Conservation (phyloP, 164 flowering plant species). For the Kingdonia uniflora region DNA sequence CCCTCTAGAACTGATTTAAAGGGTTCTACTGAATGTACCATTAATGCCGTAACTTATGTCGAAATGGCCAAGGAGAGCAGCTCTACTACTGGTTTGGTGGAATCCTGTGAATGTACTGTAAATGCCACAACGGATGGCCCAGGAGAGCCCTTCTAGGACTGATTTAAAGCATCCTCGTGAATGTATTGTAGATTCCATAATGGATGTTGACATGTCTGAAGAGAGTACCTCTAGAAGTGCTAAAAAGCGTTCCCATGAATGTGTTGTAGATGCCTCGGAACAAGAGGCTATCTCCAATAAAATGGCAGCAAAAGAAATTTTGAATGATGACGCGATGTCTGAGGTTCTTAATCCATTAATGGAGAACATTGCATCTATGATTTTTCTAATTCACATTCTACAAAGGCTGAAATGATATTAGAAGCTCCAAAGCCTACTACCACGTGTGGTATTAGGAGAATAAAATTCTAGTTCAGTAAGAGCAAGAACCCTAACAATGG, state of each 20-base stretch:
- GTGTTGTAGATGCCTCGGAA: slow-evolving; percentile 33
- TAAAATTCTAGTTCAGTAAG: slow-evolving; percentile 27
- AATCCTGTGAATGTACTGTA: too few species aligned
- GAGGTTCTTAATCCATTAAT: slow-evolving; percentile 17
- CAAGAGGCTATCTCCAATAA: slow-evolving; percentile 23
- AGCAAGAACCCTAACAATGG: slow-evolving; percentile 5
- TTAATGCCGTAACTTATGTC: too few species aligned
- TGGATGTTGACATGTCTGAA: slow-evolving; percentile 14
- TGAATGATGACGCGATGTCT: slow-evolving; percentile 20
- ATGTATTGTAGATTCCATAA: too few species aligned
- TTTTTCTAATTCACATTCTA: slow-evolving; percentile 26
- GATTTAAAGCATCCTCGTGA: slow-evolving; percentile 31
- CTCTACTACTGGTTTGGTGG: too few species aligned
- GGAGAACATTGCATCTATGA: slow-evolving; percentile 28
- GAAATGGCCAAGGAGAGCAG: too few species aligned
- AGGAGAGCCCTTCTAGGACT: slow-evolving; percentile 17
- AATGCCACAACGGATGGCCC: slow-evolving; percentile 2
- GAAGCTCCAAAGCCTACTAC: slow-evolving; percentile 6
- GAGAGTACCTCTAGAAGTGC: slow-evolving; percentile 21
- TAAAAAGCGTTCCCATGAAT: slow-evolving; percentile 31
- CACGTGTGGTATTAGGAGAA: slow-evolving; percentile 32
- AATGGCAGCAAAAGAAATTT: slow-evolving; percentile 19
- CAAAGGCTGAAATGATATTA: slow-evolving; percentile 22
- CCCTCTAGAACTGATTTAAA: too few species aligned
- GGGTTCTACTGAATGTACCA: too few species aligned